These are phyloP conservation scores for Blastocystis sp. DNA, from an alignment of 352 stramenopile species.

Conservation along the genomic window DNA sequence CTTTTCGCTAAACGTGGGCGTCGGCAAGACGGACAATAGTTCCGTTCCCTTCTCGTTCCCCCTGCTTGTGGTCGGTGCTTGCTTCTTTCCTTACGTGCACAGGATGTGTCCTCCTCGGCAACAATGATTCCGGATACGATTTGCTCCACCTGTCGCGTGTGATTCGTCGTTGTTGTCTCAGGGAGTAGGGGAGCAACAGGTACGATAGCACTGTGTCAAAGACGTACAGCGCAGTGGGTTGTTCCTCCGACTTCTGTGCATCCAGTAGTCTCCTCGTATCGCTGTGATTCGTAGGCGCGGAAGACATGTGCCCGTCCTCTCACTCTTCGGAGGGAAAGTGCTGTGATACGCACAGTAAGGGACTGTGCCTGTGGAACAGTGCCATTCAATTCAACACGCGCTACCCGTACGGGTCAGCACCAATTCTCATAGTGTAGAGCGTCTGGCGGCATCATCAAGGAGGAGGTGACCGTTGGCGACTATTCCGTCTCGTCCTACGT, in stretches of 20 bases:
- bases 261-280: neutral
- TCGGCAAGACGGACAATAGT: neutral
- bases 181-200: neutral
- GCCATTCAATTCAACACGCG: constrained; percentile 48
- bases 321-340: neutral
- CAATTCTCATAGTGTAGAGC: neutral
- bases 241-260: constrained; percentile 8
- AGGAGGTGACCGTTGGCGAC: neutral
- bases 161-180: neutral
- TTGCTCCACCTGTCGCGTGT: neutral
- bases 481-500: neutral
- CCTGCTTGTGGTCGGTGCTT: constrained; percentile 1
- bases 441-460: constrained; percentile 7
- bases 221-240: neutral
- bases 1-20: neutral
- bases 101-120: constrained; percentile 51
- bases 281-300: neutral
- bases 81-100: neutral
- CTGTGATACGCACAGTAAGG: constrained; percentile 29
- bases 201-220: neutral
- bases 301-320: neutral
- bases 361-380: constrained; percentile 44
- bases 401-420: neutral
- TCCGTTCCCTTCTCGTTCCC: neutral
- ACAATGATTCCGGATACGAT: constrained; percentile 54